Percentiles rank a stretch among this genome's conserved stretches.
Evolutionary conservation across 2,329 filamentous ascomycete species (phyloP).

Genomic region (Xylaria sp.): DNA sequence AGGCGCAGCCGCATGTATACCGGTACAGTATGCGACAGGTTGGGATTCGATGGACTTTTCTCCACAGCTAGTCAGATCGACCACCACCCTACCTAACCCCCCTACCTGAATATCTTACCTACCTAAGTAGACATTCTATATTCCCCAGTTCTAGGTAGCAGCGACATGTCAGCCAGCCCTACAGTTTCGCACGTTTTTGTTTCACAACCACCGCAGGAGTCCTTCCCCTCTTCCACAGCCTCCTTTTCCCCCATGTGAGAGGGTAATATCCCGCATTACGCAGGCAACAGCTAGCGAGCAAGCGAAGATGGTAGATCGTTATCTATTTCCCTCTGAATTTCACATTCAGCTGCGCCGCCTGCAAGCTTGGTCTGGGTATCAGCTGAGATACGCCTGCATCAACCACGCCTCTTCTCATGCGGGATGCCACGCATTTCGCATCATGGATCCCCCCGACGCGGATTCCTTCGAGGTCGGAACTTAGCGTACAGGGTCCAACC

Average conservation of each 20-base stretch:
- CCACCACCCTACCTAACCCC: not conserved
- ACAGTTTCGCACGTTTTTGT: conserved; percentile 22
- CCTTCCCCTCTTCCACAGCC: not conserved
- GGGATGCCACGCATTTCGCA: conserved; percentile 20
- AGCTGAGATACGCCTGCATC: conserved; percentile 26
- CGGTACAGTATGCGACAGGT: conserved; percentile 3
- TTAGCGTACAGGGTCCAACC: conserved; percentile 24
- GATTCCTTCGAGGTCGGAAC: not conserved
- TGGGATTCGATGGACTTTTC: conserved; percentile 24
- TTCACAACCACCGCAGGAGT: conserved; percentile 18
- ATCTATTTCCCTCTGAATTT: conserved; percentile 19
- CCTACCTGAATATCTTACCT: not conserved
- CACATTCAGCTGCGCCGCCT: conserved; percentile 29
- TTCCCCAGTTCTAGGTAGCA: not conserved
- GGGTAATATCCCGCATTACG: not conserved
- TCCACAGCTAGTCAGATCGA: conserved; percentile 27
- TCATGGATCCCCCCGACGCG: conserved; percentile 8
- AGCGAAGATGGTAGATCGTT: conserved; percentile 12
- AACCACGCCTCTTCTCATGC: conserved; percentile 11
- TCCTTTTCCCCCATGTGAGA: not conserved
- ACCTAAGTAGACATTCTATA: not conserved
- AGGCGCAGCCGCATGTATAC: conserved; percentile 16
- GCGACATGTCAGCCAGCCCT: conserved; percentile 26
- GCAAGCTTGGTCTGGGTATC: conserved; percentile 16
- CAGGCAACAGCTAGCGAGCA: conserved; percentile 28